Base-by-base conservation (phyloP, 225 moss, liverwort and hornwort species). In the Polytrichum formosum region DNA sequence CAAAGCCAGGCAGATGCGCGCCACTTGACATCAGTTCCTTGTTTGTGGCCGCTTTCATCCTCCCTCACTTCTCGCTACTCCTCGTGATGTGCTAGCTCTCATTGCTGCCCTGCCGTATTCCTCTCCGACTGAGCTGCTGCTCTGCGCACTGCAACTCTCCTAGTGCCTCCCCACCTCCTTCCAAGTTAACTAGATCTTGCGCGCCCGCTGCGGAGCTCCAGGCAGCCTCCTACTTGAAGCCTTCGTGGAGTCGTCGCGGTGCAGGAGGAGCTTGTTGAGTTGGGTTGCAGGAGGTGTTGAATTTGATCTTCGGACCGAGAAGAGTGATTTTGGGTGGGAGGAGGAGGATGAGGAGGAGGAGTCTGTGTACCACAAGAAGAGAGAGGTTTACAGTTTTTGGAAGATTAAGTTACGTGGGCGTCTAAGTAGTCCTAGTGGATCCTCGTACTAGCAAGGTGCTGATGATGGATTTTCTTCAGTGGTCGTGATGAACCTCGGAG, bases 371-470 rank as follows among this genome's bases (percentile, higher is more conserved):
- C 22, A 10, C 26, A 7, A n/a, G 7, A 3, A n/a, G 25, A 6
- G 60, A 21, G n/a, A n/a, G 8, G 2, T 7, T 29, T 7, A 1
- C 8, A 7, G 33, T 33, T 33, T 8, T 33, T 7, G 33, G 33
- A 33, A 9, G 25, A 4, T 60, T 60, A 5, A 29, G 29, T 29
- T 29, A 60, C 6, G 60, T 21, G 60, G 60, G 60, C 9, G 25
- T 21, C 1, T n/a, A 21, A 9, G n/a, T 60, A 22, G 60, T 21
- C 21, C 6, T 60, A 60, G 60, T 20, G 21, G 25, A 60, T 60
- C 20, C 60, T 60, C 60, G n/a, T 60, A 6, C 60, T 60, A 60
- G 60, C 60, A 22, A 21, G 60, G 60, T 60, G 60, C 19, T 60
- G 60, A 60, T 60, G n/a, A 16, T 60, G n/a, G 9, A 6, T 21